A percentile compares a stretch with the other conserved stretches of the same genome.
phyloP scores from a whole-genome alignment of 2,329 filamentous ascomycete genomes.

The Monosporascus sp. region DNA sequence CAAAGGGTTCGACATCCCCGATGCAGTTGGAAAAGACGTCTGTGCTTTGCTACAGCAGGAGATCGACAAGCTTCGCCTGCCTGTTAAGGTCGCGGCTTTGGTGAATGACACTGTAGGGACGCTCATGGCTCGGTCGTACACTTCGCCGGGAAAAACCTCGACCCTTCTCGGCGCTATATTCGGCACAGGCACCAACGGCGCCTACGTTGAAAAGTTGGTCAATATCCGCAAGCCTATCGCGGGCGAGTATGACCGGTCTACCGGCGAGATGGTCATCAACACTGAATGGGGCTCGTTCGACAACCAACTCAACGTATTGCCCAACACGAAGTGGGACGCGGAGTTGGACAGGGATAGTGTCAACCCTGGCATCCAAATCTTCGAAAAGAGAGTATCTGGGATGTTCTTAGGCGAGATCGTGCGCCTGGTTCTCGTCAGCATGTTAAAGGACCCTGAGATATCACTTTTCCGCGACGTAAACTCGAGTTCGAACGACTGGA shows the following conservation, averaged over 20 bases:
- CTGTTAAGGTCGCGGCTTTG: conserved; percentile 89
- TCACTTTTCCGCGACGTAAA: conserved; percentile 73
- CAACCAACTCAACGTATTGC: conserved; percentile 83
- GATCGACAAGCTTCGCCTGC: conserved; percentile 79
- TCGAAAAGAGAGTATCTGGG: conserved; percentile 95
- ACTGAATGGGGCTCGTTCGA: conserved; percentile 99
- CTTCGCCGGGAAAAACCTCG: conserved; percentile 77
- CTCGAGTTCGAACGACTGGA: conserved; percentile 63
- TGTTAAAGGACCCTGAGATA: conserved; percentile 62
- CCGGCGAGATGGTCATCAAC: conserved; percentile 95
- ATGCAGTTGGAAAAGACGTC: conserved; percentile 90
- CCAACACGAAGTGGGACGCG: conserved; percentile 76
- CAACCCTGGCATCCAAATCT: conserved; percentile 96
- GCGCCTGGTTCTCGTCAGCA: conserved; percentile 65
- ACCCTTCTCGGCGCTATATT: conserved; percentile 96
- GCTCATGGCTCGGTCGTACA: conserved; percentile 95
- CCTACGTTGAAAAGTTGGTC: conserved; percentile 86
- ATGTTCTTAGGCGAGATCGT: conserved; percentile 98
- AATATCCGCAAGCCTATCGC: conserved; percentile 74
- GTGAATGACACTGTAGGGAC: conserved; percentile 98
- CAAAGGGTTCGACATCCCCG: conserved; percentile 96
- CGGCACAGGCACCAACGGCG: conserved; percentile 94
- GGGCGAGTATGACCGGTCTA: conserved; percentile 69
- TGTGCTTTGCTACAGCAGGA: conserved; percentile 84
- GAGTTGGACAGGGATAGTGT: conserved; percentile 73